Evolutionary conservation across 2,329 filamentous ascomycete genomes (phyloP).

Genomic region (Cladophialophora bantiana): DNA sequence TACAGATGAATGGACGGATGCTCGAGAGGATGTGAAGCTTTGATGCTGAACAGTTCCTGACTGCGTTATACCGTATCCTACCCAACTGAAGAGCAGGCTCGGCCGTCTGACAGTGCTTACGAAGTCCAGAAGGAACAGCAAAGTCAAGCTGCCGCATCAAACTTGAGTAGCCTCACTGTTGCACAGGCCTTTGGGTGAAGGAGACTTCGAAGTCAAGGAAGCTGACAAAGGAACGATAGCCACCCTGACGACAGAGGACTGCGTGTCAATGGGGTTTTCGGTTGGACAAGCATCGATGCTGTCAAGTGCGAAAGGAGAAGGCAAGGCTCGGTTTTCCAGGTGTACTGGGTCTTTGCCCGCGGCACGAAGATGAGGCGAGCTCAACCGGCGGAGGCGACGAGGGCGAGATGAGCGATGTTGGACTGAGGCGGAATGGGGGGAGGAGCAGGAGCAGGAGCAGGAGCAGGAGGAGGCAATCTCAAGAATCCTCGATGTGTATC

Average conservation of each 20-base stretch:
- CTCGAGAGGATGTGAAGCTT: neutral
- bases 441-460: neutral
- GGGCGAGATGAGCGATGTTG: neutral
- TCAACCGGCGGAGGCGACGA: neutral
- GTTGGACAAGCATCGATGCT: neutral
- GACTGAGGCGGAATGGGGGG: neutral
- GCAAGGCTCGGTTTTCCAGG: neutral
- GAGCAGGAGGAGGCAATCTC: neutral
- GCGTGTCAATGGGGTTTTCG: neutral
- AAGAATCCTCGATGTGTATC: neutral
- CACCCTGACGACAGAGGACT: neutral
- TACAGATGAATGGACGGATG: neutral
- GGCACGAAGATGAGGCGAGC: neutral
- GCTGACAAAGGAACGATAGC: neutral
- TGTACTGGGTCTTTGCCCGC: neutral
- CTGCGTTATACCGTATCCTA: neutral
- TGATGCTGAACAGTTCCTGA: neutral
- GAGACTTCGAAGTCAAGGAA: neutral
- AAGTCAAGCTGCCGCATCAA: neutral
- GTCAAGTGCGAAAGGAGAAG: neutral
- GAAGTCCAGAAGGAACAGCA: neutral
- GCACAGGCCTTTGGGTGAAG: neutral
- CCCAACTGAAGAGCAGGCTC: neutral
- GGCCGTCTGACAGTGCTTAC: neutral
- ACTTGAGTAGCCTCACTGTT: neutral